Evolutionary conservation across 2,329 filamentous ascomycete species (phyloP).

Genomic region (Penicillium sp.): DNA sequence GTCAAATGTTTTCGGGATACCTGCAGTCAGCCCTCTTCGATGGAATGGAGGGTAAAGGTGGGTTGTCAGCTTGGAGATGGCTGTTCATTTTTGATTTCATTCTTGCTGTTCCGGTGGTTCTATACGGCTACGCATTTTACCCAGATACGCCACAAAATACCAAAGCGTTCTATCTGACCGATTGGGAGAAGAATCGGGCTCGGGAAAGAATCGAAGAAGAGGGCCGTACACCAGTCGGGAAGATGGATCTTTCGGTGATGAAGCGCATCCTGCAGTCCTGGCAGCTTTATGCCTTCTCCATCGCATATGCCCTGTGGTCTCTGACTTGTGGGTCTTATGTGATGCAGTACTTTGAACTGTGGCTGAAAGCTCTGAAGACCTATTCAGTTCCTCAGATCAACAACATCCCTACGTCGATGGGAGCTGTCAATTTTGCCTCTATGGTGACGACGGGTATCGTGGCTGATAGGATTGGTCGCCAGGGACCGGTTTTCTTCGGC

Average conservation of each 20-base stretch:
- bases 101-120: constrained; percentile 48
- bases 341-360: constrained; percentile 5
- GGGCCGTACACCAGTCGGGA: background rate
- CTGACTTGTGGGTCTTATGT: constrained; percentile 3
- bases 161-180: constrained; percentile 36
- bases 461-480: background rate
- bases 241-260: background rate
- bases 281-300: constrained; percentile 4
- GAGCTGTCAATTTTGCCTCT: constrained; percentile 4
- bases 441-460: constrained; percentile 4
- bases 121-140: constrained; percentile 39
- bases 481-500: constrained; percentile 30
- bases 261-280: constrained; percentile 4
- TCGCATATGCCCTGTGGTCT: constrained; percentile 4
- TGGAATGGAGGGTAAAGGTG: constrained; percentile 49
- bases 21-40: constrained; percentile 51
- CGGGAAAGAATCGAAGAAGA: constrained; percentile 1
- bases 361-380: constrained; percentile 1
- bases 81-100: constrained; percentile 58
- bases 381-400: constrained; percentile 3
- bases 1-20: constrained; percentile 10
- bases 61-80: constrained; percentile 53
- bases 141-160: constrained; percentile 50
- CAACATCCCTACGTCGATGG: constrained; percentile 3
- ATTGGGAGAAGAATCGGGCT: background rate